A percentile compares a stretch with the other conserved stretches of the same genome.
These are phyloP conservation scores for Tilletia indica DNA, from an alignment of 1,284 basidiomycete species.

Conservation along the genomic window DNA sequence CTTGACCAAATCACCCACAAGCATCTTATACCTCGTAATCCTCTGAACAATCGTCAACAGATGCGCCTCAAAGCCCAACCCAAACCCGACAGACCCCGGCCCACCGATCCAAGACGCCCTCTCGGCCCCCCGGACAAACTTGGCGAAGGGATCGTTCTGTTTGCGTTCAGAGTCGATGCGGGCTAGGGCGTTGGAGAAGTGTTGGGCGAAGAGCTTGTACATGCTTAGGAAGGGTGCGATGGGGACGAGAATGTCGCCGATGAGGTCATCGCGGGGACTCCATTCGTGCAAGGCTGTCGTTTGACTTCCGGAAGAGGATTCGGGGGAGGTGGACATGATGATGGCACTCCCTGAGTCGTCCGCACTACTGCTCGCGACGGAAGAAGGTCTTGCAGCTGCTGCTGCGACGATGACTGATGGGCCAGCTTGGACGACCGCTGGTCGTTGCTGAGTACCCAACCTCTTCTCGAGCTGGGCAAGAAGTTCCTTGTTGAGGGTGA, in stretches of 20 bases:
- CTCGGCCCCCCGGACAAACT: constrained; percentile 48
- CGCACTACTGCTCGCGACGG: too few relatives aligned
- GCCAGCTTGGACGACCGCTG: neutral
- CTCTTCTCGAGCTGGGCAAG: constrained; percentile 63
- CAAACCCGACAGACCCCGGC: constrained; percentile 27
- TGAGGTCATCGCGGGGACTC: constrained; percentile 38
- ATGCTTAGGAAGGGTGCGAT: constrained; percentile 55
- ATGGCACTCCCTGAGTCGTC: neutral
- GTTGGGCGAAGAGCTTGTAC: constrained; percentile 55
- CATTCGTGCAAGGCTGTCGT: constrained; percentile 25
- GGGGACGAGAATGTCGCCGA: constrained; percentile 52
- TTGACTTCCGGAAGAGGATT: neutral
- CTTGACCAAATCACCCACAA: constrained; percentile 48
- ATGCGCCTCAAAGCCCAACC: constrained; percentile 52
- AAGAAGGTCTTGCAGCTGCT: neutral
- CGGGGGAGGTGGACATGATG: constrained; percentile 63
- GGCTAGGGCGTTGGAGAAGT: constrained; percentile 50
- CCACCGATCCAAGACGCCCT: constrained; percentile 25
- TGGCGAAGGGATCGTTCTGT: constrained; percentile 42
- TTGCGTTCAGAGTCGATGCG: constrained; percentile 49
- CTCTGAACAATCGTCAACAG: constrained; percentile 52
- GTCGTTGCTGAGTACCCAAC: constrained; percentile 20
- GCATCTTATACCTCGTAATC: constrained; percentile 52
- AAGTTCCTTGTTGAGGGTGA: constrained; percentile 80
- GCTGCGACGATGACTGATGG: neutral